Base-by-base conservation (phyloP, 1,284 basidiomycete genomes). In the Leccinum variabile region DNA sequence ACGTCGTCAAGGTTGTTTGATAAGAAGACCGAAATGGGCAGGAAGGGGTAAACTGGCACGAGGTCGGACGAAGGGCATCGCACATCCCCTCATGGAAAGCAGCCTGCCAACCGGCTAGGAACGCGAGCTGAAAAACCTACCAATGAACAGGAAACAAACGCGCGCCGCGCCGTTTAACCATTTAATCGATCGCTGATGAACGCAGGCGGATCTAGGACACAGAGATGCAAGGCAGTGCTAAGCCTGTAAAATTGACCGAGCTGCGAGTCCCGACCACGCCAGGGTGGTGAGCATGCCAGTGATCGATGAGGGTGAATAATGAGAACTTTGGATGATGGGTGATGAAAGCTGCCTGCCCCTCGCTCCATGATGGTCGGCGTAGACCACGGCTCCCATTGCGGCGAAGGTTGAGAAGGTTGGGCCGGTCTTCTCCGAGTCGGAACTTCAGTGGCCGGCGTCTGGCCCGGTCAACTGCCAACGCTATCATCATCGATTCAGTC, bases 31-130 rank as follows among this genome's bases (percentile, higher is more conserved):
- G 57, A 72, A 76, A 70, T 50, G 62, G 74, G 64, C 13, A 63
- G 39, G 57, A 65, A 64, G 67, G 35, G 69, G 63, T 71, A 75
- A 65, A 63, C 64, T 65, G 63, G 63, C 71, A 76, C 72, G 73
- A 74, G 72, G 74, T 65, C 61, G 28, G 62, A 60, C 59, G 60
- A 65, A 67, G 59, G 59, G 54, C 63, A 61, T 54, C 56, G 58
- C 61, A 61, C 61, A 61, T 64, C 62, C 68, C 72, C 71, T 72
- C 70, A 69, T 71, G 71, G 72, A 65, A 63, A 57, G 56, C 56
- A 57, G 63, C 54, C 54, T 57, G 62, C 58, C 67, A 63, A 63
- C 59, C 56, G 52, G 25, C 46, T 53, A 72, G 68, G 71, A 63
- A 70, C 71, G n/a, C 61, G 46, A 63, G 18, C 53, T 54, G 59